Base-by-base conservation (phyloP, 116 monocot species). In the Dioscorea cayenensis region DNA sequence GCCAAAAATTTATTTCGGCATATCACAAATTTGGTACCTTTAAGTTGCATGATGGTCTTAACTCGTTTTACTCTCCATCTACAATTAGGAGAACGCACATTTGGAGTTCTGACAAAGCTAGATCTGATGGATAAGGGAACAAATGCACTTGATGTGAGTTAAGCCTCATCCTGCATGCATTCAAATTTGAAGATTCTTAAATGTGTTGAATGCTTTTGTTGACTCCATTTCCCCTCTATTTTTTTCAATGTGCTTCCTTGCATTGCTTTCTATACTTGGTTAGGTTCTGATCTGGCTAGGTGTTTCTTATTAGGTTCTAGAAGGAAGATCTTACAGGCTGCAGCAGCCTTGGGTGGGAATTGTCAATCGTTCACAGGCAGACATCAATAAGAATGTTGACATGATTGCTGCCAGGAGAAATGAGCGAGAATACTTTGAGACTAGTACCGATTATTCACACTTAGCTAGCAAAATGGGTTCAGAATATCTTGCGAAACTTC, bases 121-220 rank as follows among this genome's bases (percentile, higher is more conserved):
- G 89, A 89, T 72, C 77, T 89, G 18, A 89, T 89, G 89, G 89
- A 89, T 74, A 73, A 89, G 64, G 89, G 89, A 75, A 89, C 89
- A 78, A 83, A 89, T 80, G 89, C 89, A 49, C 62, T 85, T 64
- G 89, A 89, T 71, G 89, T 89, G 78, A 83, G 83, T 72, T 20
- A 25, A 2, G 32, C 43, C 6, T 43, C n/a, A 55, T 55, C 55
- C 55, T 55, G 17, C 55, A 55, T 55, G 55, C 17, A 55, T 16
- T 16, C 0, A 16, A 16, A 55, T 55, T 55, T 51, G 51, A n/a
- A 16, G 5, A 55, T 2, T 18, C 19, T n/a, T 2, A n/a, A 55
- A 18, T 55, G 18, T n/a, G 16, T 16, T 55, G n/a, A 55, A 55
- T 55, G 7, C 14, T 67, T 51, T 48, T 35, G 51, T 49, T 66